Evolutionary conservation across 2,329 filamentous ascomycete genomes (phyloP), one percentile per base, ranked within the genome.

Genomic region (Ophiostoma ips): DNA sequence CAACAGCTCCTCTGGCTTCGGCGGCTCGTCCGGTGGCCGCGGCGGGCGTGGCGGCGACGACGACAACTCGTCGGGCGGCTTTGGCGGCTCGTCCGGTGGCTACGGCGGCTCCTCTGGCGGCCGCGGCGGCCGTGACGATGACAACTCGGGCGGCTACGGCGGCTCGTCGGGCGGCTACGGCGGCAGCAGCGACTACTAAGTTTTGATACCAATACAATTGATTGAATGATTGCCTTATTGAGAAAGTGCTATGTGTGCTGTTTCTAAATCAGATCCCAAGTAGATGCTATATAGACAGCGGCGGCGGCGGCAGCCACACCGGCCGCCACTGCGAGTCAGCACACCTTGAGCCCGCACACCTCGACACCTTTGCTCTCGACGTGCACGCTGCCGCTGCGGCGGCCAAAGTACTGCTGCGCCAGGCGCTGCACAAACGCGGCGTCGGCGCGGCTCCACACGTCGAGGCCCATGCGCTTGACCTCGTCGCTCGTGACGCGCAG

Each of bases 361-460:
- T 86, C 80, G 2, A 88, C 70, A n/a, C 76, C 76, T 59, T 79
- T 80, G 34, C 78, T 77, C 61, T 85, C 76, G 18, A 87, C 75
- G 56, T 72, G 71, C 12, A 53, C 54, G 10, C 79, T 79, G 44
- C n/a, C n/a, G n/a, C n/a, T n/a, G n/a, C 70, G 64, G 15, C 81
- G 69, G 30, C 70, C 77, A 65, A 87, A 88, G 66, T 86, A 90
- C 55, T 76, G 65, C 54, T 64, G 70, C 41, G 77, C 68, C 47
- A 84, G 68, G 50, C 81, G 79, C 54, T 68, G 68, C 15, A 87
- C 73, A 59, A 89, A 90, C 3, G 69, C 69, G n/a, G 75, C 76
- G 61, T 90, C 86, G 15, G 70, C 69, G 31, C 73, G 69, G 60
- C 83, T 88, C 84, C 85, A 92, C 1, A 81, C 71, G 58, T 92